A percentile compares a stretch with the other conserved stretches of the same genome.
Conservation (phyloP, 164 flowering plant genomes). For the Taxillus chinensis region DNA sequence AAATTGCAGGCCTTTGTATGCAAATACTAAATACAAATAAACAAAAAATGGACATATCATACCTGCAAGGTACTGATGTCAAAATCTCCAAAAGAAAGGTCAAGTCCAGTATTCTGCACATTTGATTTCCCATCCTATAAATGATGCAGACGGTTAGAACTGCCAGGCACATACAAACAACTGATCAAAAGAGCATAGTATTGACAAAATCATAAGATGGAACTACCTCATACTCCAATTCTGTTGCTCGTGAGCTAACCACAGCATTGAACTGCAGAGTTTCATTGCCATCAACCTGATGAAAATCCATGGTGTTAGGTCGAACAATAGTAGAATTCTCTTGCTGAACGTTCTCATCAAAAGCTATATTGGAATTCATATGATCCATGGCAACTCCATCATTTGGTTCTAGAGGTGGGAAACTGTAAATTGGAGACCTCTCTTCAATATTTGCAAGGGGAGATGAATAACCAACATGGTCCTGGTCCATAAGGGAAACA, state of each 20-base stretch:
- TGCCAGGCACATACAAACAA: background rate
- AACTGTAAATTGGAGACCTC: slow-evolving; percentile 25
- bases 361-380: slow-evolving; percentile 21
- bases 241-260: slow-evolving; percentile 29
- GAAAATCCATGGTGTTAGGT: slow-evolving; percentile 11
- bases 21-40: background rate
- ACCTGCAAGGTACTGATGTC: slow-evolving; percentile 84
- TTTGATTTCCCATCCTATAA: slow-evolving; percentile 55
- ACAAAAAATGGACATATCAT: slow-evolving; percentile 6
- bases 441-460: slow-evolving; percentile 30
- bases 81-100: slow-evolving; percentile 45
- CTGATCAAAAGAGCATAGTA: background rate
- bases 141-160: slow-evolving; percentile 12
- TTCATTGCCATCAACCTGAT: slow-evolving; percentile 32
- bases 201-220: background rate
- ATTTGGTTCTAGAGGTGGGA: slow-evolving; percentile 24
- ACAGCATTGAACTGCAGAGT: slow-evolving; percentile 36
- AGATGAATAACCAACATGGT: slow-evolving; percentile 46
- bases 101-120: slow-evolving; percentile 28
- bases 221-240: slow-evolving; percentile 66
- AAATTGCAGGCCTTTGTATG: too few relatives aligned
- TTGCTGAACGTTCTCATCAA: slow-evolving; percentile 21
- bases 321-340: slow-evolving; percentile 14
- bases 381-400: slow-evolving; percentile 17
- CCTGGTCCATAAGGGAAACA: slow-evolving; percentile 82